These are phyloP conservation scores for Kazachstania martiniae DNA, from an alignment of 805 yeast species.

Conservation along the genomic window DNA sequence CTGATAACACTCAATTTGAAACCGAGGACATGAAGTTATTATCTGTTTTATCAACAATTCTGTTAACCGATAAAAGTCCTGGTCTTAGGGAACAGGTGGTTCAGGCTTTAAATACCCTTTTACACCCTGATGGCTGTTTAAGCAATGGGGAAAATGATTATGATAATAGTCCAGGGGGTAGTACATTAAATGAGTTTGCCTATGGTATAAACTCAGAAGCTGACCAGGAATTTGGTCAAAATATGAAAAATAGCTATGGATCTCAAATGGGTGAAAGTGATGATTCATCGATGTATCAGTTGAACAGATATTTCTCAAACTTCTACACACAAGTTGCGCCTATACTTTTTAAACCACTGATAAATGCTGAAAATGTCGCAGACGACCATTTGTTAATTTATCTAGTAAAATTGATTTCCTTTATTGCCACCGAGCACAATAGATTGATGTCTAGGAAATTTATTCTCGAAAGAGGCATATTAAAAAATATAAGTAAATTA, in stretches of 20 bases:
- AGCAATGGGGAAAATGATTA: constrained; percentile 10
- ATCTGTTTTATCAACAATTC: constrained; percentile 43
- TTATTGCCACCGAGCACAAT: constrained; percentile 59
- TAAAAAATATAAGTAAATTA: constrained; percentile 44
- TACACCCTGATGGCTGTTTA: constrained; percentile 43
- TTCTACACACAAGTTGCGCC: constrained; percentile 60
- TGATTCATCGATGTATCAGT: constrained; percentile 17
- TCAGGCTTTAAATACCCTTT: constrained; percentile 67
- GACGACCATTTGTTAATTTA: constrained; percentile 37
- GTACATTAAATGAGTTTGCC: constrained; percentile 4
- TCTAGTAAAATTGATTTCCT: constrained; percentile 60
- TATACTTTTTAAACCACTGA: constrained; percentile 37
- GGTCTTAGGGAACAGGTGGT: constrained; percentile 74
- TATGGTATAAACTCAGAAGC: constrained; percentile 2
- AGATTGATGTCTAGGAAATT: constrained; percentile 47
- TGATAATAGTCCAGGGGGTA: not conserved
- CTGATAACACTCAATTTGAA: not conserved
- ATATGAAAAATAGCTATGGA: not conserved
- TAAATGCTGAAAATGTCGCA: constrained; percentile 2
- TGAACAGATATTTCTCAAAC: constrained; percentile 32
- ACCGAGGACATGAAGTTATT: constrained; percentile 49
- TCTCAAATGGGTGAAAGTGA: constrained; percentile 9
- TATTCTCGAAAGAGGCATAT: constrained; percentile 46
- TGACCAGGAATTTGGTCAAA: not conserved
- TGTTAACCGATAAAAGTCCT: constrained; percentile 51